Conservation (phyloP, 2,329 filamentous ascomycete species). For the Colletotrichum spaethianum region DNA sequence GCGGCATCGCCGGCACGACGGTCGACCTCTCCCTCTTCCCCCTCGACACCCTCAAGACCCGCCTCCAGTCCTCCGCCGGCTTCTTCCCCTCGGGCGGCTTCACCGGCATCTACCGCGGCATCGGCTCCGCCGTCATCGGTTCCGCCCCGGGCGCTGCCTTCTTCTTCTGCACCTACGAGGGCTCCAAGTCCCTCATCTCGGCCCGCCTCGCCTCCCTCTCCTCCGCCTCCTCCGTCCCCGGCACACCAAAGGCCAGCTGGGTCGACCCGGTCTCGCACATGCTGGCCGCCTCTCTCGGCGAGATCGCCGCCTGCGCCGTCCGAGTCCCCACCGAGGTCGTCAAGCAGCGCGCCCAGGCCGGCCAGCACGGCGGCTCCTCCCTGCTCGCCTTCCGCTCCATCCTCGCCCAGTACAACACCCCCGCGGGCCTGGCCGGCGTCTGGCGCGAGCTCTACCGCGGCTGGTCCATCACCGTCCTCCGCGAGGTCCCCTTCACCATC, state of each 20-base stretch:
- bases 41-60: slow-evolving; percentile 98
- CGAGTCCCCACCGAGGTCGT: slow-evolving; percentile 96
- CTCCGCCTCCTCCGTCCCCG: slow-evolving; percentile 45
- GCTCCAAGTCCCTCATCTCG: slow-evolving; percentile 72
- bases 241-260: slow-evolving; percentile 27
- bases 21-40: slow-evolving; percentile 98
- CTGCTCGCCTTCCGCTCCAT: slow-evolving; percentile 79
- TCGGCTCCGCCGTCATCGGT: slow-evolving; percentile 90
- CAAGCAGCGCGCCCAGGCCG: slow-evolving; percentile 95
- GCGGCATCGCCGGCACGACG: slow-evolving; percentile 92
- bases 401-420: slow-evolving; percentile 60
- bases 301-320: slow-evolving; percentile 92
- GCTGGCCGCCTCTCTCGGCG: slow-evolving; percentile 86
- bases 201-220: slow-evolving; percentile 47
- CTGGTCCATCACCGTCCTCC: slow-evolving; percentile 91
- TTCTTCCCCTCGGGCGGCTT: slow-evolving; percentile 91
- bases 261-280: slow-evolving; percentile 72
- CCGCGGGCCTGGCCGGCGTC: slow-evolving; percentile 68
- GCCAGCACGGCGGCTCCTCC: slow-evolving; percentile 81
- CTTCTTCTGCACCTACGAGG: slow-evolving; percentile 97
- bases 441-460: slow-evolving; percentile 91
- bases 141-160: slow-evolving; percentile 94
- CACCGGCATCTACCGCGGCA: slow-evolving; percentile 91
- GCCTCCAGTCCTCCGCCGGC: slow-evolving; percentile 85
- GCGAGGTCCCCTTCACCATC: slow-evolving; percentile 97